A percentile compares a stretch with the other conserved stretches of the same genome.
Evolutionary conservation across 1,284 basidiomycete genomes (phyloP).

Genomic region (Megacollybia platyphylla): DNA sequence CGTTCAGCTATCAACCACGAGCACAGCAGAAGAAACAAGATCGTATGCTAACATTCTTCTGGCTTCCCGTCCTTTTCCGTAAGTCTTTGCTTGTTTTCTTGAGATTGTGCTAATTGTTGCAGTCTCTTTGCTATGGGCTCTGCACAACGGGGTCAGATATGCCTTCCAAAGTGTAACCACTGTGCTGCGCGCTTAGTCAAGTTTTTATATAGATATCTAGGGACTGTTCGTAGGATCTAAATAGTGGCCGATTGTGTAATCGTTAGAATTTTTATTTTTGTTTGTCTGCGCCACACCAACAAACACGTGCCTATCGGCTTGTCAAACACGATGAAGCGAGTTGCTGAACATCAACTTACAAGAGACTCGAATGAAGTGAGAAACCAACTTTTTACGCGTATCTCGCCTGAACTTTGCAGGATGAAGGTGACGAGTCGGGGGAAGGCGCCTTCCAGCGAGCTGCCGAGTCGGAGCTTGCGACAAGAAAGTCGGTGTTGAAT

Average conservation of each 20-base stretch:
- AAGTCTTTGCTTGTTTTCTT: slow-evolving; percentile 19
- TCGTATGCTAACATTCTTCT: slow-evolving; percentile 87
- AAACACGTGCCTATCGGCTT: slow-evolving; percentile 5
- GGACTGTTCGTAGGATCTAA: no score
- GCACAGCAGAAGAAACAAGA: slow-evolving; percentile 66
- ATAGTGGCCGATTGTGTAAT: no score
- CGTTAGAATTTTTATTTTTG: no score
- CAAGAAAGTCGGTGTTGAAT: slow-evolving; percentile 31
- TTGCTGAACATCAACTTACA: slow-evolving; percentile 59
- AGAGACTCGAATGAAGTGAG: slow-evolving; percentile 39
- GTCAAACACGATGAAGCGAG: slow-evolving; percentile 47
- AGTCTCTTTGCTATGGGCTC: slow-evolving; percentile 61
- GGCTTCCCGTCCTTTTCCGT: slow-evolving; percentile 84
- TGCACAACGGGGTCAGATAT: slow-evolving; percentile 44
- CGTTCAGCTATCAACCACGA: slow-evolving; percentile 49
- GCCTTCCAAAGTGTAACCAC: slow-evolving; percentile 39
- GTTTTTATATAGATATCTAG: neutral
- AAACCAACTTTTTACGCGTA: neutral
- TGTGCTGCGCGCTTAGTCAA: slow-evolving; percentile 20
- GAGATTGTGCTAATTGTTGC: slow-evolving; percentile 8
- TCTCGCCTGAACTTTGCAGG: slow-evolving; percentile 1
- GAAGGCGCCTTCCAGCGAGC: slow-evolving; percentile 39
- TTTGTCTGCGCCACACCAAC: slow-evolving; percentile 3
- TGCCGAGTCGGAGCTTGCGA: slow-evolving; percentile 35
- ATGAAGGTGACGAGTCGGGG: slow-evolving; percentile 22